Evolutionary conservation across 208 protist species (phyloP).

Genomic region (Crithidia fasciculata): DNA sequence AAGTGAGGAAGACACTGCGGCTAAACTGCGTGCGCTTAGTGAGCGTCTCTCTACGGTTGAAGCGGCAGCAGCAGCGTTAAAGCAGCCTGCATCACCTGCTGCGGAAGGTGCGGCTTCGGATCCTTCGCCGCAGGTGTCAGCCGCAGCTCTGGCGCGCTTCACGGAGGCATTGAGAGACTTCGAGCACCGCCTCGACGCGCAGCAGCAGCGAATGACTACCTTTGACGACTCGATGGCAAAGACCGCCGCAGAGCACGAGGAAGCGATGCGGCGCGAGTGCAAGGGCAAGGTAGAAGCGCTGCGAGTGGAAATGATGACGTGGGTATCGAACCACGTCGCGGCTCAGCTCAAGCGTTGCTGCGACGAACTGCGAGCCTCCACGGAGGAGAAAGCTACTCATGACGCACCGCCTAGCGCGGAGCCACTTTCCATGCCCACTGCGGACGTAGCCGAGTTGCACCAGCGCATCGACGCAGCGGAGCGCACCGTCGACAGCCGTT

Average conservation of each 20-base stretch:
- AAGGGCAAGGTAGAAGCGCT: constrained; percentile 7
- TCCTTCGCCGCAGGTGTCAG: no score
- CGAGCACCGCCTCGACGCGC: constrained; percentile 15
- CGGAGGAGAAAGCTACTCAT: not conserved
- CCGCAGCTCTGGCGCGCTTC: not conserved
- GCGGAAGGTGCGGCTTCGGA: no score
- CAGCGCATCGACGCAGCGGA: not conserved
- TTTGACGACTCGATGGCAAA: constrained; percentile 5
- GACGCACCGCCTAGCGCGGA: not conserved
- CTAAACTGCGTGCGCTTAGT: not conserved
- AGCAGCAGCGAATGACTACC: constrained; percentile 12
- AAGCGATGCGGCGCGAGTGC: constrained; percentile 8
- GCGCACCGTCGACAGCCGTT: not conserved
- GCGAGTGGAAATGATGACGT: constrained; percentile 4
- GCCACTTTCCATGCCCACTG: not conserved
- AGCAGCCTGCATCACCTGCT: not conserved
- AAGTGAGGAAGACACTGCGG: not conserved
- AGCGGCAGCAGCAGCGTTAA: not conserved
- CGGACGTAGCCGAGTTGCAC: not conserved
- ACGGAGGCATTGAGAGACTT: constrained; percentile 5
- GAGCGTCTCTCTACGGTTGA: constrained; percentile 15
- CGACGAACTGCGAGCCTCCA: constrained; percentile 3
- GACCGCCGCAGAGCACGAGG: not conserved
- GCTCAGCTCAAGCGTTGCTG: not conserved
- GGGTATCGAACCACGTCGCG: not conserved